Conservation (phyloP, 148 eudicot genomes). For the Rhododendron williamsianum region DNA sequence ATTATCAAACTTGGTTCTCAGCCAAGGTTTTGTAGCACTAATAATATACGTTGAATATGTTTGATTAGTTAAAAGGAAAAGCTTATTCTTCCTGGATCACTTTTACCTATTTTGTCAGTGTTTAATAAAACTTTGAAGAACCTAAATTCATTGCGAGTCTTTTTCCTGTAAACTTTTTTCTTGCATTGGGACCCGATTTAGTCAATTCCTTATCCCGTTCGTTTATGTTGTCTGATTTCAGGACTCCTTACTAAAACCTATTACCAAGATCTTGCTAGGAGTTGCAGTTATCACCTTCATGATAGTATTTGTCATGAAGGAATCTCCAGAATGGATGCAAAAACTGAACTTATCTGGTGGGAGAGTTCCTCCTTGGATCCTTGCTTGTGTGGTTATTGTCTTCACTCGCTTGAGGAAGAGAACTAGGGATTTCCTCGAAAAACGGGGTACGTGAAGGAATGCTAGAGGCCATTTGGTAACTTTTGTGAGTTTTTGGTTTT, state of each 20-base stretch:
- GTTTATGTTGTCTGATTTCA: constrained; percentile 20
- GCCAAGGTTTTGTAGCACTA: not conserved
- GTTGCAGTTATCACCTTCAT: constrained; percentile 46
- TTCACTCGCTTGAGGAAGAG: constrained; percentile 92
- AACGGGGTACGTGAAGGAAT: constrained; percentile 31
- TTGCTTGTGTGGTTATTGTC: constrained; percentile 72
- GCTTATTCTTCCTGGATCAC: not conserved
- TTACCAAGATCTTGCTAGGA: constrained; percentile 69
- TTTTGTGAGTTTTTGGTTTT: constrained; percentile 1
- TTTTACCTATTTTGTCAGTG: not conserved
- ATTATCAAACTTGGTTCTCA: not conserved
- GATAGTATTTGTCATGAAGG: constrained; percentile 55
- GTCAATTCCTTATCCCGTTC: not conserved
- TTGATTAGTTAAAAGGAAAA: not conserved
- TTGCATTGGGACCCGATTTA: not conserved
- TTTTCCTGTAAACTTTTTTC: not conserved
- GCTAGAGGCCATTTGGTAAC: not conserved
- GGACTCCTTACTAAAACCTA: constrained; percentile 79
- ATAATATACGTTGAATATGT: not conserved
- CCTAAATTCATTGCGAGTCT: not conserved
- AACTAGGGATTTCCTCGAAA: constrained; percentile 52
- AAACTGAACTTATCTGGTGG: constrained; percentile 53
- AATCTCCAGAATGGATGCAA: constrained; percentile 60
- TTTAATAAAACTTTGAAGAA: not conserved
- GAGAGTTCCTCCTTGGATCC: constrained; percentile 83